Base-by-base conservation (phyloP, 257 asterid genomes). In the Eucommia ulmoides region DNA sequence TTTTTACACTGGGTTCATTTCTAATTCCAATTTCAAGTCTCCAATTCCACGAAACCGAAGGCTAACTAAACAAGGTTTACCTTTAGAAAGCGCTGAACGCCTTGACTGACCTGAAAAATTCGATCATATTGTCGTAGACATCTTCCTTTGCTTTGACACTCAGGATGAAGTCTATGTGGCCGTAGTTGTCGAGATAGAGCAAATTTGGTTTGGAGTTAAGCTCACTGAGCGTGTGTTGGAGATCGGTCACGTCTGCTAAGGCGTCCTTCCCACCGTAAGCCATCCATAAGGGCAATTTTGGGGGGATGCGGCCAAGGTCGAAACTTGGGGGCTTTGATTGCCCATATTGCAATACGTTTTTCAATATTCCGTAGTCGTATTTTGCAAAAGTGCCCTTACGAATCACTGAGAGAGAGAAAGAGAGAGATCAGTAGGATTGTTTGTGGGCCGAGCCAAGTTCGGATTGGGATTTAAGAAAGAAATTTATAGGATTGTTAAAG, bases 241-340 rank as follows among this genome's bases (percentile, higher is more conserved):
- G 80, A 49, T 89, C 98, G 2, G 63, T 41, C 41, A 79, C 77
- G 55, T 85, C 98, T 49, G 98, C 91, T 49, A 89, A 59, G 24
- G 81, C 96, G 45, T 89, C 98, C 3, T 70, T 78, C 57, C 93
- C 94, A 12, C 98, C 98, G 20, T 82, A 85, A 16, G 83, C 94
- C 88, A 82, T 80, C 98, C 98, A 89, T 18, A 89, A 58, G 16
- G 98, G 93, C 69, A 82, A 56, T 9, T 93, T 61, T 48, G 71
- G 72, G 19, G 98, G 96, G 23, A 85, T 85, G 35, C 64, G 54
- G 67, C 80, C 57, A 46, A 89, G 72, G 53, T 85, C 88, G 52
- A 89, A 89, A 6, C 22, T 45, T 8, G 98, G 98, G 55, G 96
- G 98, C 60, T 66, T 64, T 63, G 46, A 20, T 51, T 66, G 82